These are phyloP conservation scores for Mycena epipterygia DNA, from an alignment of 768 basidiomycete species.

Conservation along the genomic window DNA sequence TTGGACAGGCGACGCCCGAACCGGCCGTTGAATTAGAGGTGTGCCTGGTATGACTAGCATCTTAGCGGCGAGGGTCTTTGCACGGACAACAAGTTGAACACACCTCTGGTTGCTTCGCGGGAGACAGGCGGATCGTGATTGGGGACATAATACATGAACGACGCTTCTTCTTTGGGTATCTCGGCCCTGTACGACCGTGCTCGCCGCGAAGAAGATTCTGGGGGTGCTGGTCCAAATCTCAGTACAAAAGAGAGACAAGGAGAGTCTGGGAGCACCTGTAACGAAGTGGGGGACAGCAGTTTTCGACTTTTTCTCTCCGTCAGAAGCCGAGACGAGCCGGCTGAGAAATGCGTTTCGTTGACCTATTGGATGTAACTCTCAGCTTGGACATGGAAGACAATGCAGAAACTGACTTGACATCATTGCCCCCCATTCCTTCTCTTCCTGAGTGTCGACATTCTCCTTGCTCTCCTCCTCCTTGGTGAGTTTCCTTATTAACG, in stretches of 20 bases:
- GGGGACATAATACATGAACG: constrained; percentile 67
- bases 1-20: constrained; percentile 30
- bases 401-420: constrained; percentile 66
- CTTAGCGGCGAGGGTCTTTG: background rate
- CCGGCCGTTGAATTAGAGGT: constrained; percentile 25
- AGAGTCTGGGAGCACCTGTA: constrained; percentile 50
- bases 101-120: constrained; percentile 6
- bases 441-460: constrained; percentile 84
- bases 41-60: constrained; percentile 7
- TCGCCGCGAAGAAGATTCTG: constrained; percentile 46
- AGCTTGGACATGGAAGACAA: background rate
- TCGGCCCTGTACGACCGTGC: constrained; percentile 47
- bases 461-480: constrained; percentile 69
- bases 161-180: constrained; percentile 56
- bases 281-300: constrained; percentile 59
- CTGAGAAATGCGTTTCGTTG: constrained; percentile 80
- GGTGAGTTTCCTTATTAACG: constrained; percentile 68
- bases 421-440: constrained; percentile 80
- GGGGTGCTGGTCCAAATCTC: constrained; percentile 37
- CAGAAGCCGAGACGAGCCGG: constrained; percentile 70
- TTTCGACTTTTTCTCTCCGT: constrained; percentile 65
- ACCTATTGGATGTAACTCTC: background rate
- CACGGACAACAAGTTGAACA: background rate
- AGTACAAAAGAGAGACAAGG: constrained; percentile 36
- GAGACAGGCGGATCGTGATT: constrained; percentile 45